These are phyloP conservation scores for Pseudomicrostroma phylloplanum DNA, from an alignment of 1,284 basidiomycete genomes.

Conservation along the genomic window DNA sequence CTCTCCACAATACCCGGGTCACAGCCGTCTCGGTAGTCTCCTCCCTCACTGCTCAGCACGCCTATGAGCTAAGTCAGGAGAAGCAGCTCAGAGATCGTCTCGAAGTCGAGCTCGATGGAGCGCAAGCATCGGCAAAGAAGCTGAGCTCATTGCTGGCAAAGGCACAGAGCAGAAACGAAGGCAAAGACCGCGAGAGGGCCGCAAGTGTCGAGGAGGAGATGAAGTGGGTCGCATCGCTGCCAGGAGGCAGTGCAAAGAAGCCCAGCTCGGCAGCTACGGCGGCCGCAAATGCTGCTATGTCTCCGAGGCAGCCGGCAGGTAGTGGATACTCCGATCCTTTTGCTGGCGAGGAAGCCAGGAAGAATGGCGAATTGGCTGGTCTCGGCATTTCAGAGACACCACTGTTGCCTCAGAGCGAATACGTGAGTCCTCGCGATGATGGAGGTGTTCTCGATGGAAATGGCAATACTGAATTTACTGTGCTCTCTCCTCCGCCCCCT, in stretches of 20 bases:
- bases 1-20: conserved; percentile 36
- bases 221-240: conserved; percentile 13
- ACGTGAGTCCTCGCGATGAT: background rate
- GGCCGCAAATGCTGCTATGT: conserved; percentile 10
- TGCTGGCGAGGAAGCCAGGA: background rate
- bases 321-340: conserved; percentile 1
- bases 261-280: conserved; percentile 15
- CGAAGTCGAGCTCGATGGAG: conserved; percentile 45
- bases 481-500: background rate
- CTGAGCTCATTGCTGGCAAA: conserved; percentile 39
- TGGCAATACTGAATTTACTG: background rate
- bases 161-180: conserved; percentile 24
- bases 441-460: too few species aligned
- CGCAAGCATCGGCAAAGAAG: conserved; percentile 43
- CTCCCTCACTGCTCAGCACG: conserved; percentile 36
- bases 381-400: background rate
- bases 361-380: background rate
- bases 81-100: conserved; percentile 34
- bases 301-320: background rate
- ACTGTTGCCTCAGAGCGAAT: too few species aligned
- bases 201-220: conserved; percentile 16
- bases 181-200: conserved; percentile 10
- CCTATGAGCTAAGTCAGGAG: conserved; percentile 36
- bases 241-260: conserved; percentile 7
- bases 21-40: conserved; percentile 44